These are phyloP conservation scores for Colletotrichum endophyticum DNA, from an alignment of 2,329 filamentous ascomycete species.

Conservation along the genomic window DNA sequence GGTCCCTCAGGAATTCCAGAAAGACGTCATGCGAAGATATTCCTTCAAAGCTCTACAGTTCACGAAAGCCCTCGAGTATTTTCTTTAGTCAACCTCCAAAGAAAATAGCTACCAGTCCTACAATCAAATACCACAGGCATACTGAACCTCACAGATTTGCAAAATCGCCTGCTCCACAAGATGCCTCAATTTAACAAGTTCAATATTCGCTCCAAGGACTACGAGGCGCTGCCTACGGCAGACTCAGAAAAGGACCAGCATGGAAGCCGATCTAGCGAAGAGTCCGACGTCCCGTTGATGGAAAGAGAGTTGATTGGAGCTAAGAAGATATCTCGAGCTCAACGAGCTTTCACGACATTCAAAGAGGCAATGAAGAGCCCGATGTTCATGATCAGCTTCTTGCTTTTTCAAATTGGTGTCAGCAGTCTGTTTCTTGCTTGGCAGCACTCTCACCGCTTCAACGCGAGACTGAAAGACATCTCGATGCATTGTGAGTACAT, in stretches of 20 bases:
- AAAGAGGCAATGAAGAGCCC: not conserved
- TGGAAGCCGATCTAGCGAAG: not conserved
- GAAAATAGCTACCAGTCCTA: not conserved
- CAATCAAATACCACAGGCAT: not conserved
- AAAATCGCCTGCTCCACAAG: not conserved
- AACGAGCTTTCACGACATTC: not conserved
- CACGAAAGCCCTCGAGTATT: not conserved
- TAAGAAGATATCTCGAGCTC: not conserved
- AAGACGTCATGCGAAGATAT: not conserved
- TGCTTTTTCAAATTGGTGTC: not conserved
- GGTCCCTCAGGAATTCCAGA: not conserved
- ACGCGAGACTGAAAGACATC: not conserved
- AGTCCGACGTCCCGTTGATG: not conserved
- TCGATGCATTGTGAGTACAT: not conserved
- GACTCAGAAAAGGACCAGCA: not conserved
- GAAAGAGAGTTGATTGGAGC: not conserved
- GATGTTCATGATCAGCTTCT: not conserved
- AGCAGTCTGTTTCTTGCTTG: not conserved
- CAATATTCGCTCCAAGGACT: not conserved
- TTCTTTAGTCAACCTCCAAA: not conserved
- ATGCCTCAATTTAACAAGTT: not conserved
- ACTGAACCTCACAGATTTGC: not conserved
- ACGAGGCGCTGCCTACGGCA: not conserved
- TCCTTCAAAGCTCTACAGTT: not conserved
- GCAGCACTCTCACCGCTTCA: not conserved